Evolutionary conservation across 1,139 yeast genomes (phyloP).

Genomic region (Pichia sp.): DNA sequence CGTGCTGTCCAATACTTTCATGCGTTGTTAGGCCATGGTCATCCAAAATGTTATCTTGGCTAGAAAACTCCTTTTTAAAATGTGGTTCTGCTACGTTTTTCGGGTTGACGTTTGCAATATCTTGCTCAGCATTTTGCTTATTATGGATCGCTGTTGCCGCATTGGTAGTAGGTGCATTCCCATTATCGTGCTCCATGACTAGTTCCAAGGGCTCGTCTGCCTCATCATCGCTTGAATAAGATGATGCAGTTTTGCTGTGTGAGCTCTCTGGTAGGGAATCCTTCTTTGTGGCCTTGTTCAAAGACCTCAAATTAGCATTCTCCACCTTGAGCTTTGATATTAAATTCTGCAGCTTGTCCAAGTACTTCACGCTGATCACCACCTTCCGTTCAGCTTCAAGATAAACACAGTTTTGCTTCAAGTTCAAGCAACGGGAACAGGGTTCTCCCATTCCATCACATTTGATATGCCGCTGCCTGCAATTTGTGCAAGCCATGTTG

Average conservation of each 20-base stretch:
- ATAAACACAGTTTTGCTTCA: slow-evolving; percentile 65
- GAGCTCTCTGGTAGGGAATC: background rate
- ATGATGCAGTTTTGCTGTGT: background rate
- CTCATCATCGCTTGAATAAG: background rate
- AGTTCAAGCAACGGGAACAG: slow-evolving; percentile 59
- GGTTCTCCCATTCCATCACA: slow-evolving; percentile 76
- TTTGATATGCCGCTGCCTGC: slow-evolving; percentile 70
- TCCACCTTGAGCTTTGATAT: slow-evolving; percentile 45
- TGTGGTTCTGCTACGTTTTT: background rate
- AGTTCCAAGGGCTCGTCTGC: background rate
- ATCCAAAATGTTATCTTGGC: background rate
- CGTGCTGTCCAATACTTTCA: background rate
- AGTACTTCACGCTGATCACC: slow-evolving; percentile 70
- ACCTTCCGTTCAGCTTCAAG: slow-evolving; percentile 74
- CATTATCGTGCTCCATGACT: background rate
- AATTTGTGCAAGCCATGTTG: slow-evolving; percentile 50
- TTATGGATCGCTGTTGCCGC: background rate
- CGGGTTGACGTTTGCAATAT: background rate
- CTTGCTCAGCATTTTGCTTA: background rate
- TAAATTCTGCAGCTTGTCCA: slow-evolving; percentile 65
- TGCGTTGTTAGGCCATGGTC: background rate
- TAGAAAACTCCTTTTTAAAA: background rate
- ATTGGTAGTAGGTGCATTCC: background rate
- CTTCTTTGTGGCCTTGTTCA: slow-evolving; percentile 34
- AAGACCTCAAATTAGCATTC: slow-evolving; percentile 53